phyloP scores from a whole-genome alignment of 2,329 filamentous ascomycete species.

The Apiospora malaysiana region DNA sequence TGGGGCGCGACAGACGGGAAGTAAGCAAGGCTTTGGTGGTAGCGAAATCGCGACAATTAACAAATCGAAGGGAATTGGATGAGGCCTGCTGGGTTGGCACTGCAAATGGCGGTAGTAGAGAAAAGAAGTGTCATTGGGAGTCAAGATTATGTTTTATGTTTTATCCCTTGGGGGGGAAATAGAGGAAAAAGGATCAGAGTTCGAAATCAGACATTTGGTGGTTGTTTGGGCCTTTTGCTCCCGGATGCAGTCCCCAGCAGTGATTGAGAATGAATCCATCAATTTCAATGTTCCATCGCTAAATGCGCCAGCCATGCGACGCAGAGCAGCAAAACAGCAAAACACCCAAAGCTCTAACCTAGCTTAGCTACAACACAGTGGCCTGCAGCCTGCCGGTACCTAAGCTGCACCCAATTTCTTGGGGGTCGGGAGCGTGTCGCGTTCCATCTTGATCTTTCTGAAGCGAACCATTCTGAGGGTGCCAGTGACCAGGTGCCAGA shows the following conservation, averaged over 20 bases:
- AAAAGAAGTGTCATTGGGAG: neutral
- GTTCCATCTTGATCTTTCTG: neutral
- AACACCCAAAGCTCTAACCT: neutral
- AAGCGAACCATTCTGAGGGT: neutral
- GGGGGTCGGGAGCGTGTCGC: conserved; percentile 3
- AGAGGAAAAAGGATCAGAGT: neutral
- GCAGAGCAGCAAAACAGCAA: neutral
- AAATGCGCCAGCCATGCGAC: neutral
- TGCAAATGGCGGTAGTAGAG: neutral
- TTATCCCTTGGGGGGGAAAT: neutral
- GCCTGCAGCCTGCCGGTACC: too few species aligned
- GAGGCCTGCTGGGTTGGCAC: neutral
- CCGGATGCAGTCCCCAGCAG: neutral
- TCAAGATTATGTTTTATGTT: neutral
- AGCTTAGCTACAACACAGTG: neutral
- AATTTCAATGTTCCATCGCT: conserved; percentile 13
- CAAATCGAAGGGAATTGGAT: neutral
- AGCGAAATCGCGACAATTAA: neutral
- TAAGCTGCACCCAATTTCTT: neutral
- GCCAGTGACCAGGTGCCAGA: too few species aligned
- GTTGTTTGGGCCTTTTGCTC: neutral
- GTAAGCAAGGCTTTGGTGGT: conserved; percentile 6
- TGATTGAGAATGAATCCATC: conserved; percentile 14
- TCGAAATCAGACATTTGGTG: neutral
- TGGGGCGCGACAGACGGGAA: conserved; percentile 1